Conservation (phyloP, 2,329 filamentous ascomycete species). For the Alternaria sp. region DNA sequence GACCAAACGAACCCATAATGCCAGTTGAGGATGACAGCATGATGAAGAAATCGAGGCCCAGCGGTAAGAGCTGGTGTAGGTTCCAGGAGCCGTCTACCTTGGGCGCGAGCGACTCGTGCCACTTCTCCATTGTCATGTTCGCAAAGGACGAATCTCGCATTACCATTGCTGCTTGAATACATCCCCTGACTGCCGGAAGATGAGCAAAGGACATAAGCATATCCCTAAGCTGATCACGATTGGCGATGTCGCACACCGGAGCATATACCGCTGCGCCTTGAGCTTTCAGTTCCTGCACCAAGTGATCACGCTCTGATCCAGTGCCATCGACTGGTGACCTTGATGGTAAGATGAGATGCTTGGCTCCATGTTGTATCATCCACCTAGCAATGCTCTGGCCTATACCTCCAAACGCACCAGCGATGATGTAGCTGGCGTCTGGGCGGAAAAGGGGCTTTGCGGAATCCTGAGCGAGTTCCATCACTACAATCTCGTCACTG, state of each 20-base stretch:
- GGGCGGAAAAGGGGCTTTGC: constrained; percentile 13
- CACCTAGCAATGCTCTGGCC: constrained; percentile 30
- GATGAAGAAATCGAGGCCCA: constrained; percentile 36
- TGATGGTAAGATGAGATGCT: constrained; percentile 31
- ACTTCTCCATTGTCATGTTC: constrained; percentile 28
- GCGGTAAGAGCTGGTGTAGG: constrained; percentile 29
- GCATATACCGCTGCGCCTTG: constrained; percentile 18
- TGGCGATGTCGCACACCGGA: constrained; percentile 30
- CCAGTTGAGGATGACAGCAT: constrained; percentile 31
- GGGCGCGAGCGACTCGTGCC: constrained; percentile 16
- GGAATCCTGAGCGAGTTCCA: constrained; percentile 6
- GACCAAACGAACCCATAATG: constrained; percentile 29
- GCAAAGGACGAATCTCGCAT: constrained; percentile 29
- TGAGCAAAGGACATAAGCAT: constrained; percentile 7
- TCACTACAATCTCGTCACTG: constrained; percentile 11
- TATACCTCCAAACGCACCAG: constrained; percentile 36
- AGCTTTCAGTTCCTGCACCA: constrained; percentile 17
- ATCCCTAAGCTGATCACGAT: constrained; percentile 8
- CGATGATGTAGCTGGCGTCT: constrained; percentile 33
- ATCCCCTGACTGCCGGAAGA: constrained; percentile 34
- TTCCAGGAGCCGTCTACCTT: constrained; percentile 50
- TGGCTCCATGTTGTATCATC: constrained; percentile 31
- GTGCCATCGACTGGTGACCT: constrained; percentile 15
- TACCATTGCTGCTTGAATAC: constrained; percentile 35
- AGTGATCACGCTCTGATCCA: constrained; percentile 6